Base-by-base conservation (phyloP, 345 rosid species). In the Brassica rapa region DNA sequence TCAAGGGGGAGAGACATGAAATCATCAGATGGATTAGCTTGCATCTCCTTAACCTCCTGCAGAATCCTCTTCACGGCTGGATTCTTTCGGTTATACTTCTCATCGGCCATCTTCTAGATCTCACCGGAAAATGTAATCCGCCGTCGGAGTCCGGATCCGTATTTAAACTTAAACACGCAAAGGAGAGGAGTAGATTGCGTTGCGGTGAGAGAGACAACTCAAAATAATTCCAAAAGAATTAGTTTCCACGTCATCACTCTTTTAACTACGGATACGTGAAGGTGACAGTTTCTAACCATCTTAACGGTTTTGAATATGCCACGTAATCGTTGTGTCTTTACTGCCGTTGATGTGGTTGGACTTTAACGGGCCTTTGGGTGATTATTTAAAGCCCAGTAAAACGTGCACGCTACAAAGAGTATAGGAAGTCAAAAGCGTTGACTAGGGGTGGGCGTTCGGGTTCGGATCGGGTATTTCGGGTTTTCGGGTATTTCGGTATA, bases 31-130 rank as follows among this genome's bases (percentile, higher is more conserved):
- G 98, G 99, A 85, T 91, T 90, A 25, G 98, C 91, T 81, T 93
- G 99, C 98, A 91, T 93, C 92, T 93, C 99, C 81, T 93, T 93
- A 60, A 95, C 93, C 89, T 95, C 99, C 88, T 91, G 97, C 79
- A 95, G 77, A 71, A 95, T 93, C 90, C 98, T 87, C 96, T 93
- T 93, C 78, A 95, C 98, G 33, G 94, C 93, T 49, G 97, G 97
- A 78, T 95, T 95, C 86, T 93, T 93, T 71, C 84, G 83, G 70
- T 93, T 95, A 78, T 90, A 95, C 89, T 80, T 90, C 70, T 91
- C 96, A 77, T 83, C 97, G 81, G 93, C 92, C 96, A 91, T 93
- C 65, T 61, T 46, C 6, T 21, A 59, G 77, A 72, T 66, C 73
- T 64, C 21, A 12, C 68, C 81, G 67, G 65, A 46, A 49, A 21